phyloP scores from a whole-genome alignment of 371 early-diverging fungal genomes.

The Mucor ambiguus region DNA sequence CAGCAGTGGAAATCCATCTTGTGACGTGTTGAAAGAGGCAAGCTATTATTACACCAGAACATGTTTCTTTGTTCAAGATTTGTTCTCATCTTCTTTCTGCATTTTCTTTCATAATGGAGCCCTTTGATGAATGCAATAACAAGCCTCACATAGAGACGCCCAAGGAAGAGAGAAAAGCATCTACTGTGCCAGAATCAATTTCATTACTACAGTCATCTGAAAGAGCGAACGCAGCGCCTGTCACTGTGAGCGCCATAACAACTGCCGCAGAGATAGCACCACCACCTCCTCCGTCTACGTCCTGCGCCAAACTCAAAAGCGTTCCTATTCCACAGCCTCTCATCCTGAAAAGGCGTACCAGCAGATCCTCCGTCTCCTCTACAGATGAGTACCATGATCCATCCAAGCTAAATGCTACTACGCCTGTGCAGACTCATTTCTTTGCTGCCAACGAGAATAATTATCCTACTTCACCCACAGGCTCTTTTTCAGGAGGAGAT shows the following conservation, averaged over 20 bases:
- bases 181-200: slow-evolving; percentile 3
- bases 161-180: background rate
- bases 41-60: background rate
- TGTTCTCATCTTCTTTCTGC: background rate
- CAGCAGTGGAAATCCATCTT: background rate
- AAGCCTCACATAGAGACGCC: background rate
- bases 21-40: background rate
- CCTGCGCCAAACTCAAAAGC: slow-evolving; percentile 30
- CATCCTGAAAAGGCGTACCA: slow-evolving; percentile 39
- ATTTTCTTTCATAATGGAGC: slow-evolving; percentile 1
- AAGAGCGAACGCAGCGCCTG: slow-evolving; percentile 21
- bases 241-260: slow-evolving; percentile 19
- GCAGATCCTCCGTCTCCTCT: slow-evolving; percentile 38
- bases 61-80: background rate
- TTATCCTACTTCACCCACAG: slow-evolving; percentile 23
- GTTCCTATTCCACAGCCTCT: slow-evolving; percentile 50
- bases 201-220: slow-evolving; percentile 15
- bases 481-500: slow-evolving; percentile 19
- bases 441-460: background rate
- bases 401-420: background rate
- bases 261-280: slow-evolving; percentile 26
- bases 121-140: background rate
- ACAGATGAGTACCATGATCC: slow-evolving; percentile 21
- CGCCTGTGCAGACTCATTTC: slow-evolving; percentile 10
- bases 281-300: slow-evolving; percentile 9